Evolutionary conservation across 306 rosid species (phyloP).

Genomic region (Mimosa pudica): DNA sequence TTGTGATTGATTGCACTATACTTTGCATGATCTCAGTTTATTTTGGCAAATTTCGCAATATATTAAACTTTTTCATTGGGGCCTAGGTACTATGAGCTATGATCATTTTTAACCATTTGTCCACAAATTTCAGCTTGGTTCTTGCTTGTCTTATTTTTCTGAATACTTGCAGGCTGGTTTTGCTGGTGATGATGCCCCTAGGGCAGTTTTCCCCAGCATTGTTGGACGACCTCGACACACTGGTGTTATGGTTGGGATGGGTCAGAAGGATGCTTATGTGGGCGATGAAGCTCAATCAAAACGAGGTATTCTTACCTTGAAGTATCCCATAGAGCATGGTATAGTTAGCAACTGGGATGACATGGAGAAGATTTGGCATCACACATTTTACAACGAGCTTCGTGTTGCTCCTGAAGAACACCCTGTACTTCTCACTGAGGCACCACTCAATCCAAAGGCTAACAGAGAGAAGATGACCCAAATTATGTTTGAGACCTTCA

Average conservation of each 20-base stretch:
- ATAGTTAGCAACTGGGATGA: constrained; percentile 81
- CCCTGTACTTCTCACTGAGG: constrained; percentile 77
- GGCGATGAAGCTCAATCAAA: constrained; percentile 77
- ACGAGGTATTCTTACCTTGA: constrained; percentile 68
- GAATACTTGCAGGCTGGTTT: constrained; percentile 58
- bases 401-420: constrained; percentile 79
- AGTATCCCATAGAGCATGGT: constrained; percentile 76
- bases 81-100: background rate
- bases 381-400: constrained; percentile 68
- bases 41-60: background rate
- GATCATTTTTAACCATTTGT: background rate
- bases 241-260: constrained; percentile 75
- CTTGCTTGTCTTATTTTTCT: background rate
- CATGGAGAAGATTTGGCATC: constrained; percentile 80
- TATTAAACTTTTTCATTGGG: background rate
- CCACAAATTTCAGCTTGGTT: background rate
- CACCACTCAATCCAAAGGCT: constrained; percentile 76
- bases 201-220: constrained; percentile 70
- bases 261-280: constrained; percentile 72
- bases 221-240: constrained; percentile 71
- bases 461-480: constrained; percentile 85
- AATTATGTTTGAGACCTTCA: constrained; percentile 69
- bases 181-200: constrained; percentile 73
- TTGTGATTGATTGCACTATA: background rate
- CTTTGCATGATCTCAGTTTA: background rate